Evolutionary conservation across 768 basidiomycete genomes (phyloP).

Genomic region (Lactarius trivialis): DNA sequence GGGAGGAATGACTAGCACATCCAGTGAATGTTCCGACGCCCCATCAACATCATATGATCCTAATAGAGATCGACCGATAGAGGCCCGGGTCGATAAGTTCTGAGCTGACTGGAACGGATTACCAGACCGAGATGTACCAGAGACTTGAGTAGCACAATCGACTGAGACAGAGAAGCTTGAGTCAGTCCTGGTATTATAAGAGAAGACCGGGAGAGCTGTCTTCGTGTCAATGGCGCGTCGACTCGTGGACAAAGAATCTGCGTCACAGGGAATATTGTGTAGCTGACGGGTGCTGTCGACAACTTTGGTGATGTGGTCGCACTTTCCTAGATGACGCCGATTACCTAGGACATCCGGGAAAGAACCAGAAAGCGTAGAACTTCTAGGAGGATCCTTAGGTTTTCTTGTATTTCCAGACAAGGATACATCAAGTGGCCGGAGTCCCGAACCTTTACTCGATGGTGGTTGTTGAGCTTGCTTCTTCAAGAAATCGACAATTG

Average conservation of each 20-base stretch:
- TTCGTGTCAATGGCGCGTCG: background rate
- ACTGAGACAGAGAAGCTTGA: background rate
- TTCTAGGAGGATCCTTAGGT: background rate
- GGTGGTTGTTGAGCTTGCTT: slow-evolving; percentile 31
- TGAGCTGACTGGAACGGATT: background rate
- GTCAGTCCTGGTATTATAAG: background rate
- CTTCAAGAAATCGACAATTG: slow-evolving; percentile 43
- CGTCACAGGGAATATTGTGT: background rate
- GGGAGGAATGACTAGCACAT: background rate
- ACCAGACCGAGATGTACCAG: background rate
- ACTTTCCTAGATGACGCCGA: background rate
- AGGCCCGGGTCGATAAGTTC: background rate
- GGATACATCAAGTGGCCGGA: slow-evolving; percentile 8
- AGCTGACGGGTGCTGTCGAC: background rate
- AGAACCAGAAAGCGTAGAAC: background rate
- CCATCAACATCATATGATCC: background rate
- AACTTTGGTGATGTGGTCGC: background rate
- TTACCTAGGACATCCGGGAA: too few species aligned
- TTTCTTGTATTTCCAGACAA: background rate
- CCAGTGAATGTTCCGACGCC: background rate
- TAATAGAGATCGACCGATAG: background rate
- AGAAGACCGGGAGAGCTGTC: background rate
- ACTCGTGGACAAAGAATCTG: background rate
- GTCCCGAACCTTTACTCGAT: background rate
- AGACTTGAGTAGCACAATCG: background rate